Evolutionary conservation across 495 filamentous ascomycete genomes (phyloP).

Genomic region (Penicilliopsis zonata): DNA sequence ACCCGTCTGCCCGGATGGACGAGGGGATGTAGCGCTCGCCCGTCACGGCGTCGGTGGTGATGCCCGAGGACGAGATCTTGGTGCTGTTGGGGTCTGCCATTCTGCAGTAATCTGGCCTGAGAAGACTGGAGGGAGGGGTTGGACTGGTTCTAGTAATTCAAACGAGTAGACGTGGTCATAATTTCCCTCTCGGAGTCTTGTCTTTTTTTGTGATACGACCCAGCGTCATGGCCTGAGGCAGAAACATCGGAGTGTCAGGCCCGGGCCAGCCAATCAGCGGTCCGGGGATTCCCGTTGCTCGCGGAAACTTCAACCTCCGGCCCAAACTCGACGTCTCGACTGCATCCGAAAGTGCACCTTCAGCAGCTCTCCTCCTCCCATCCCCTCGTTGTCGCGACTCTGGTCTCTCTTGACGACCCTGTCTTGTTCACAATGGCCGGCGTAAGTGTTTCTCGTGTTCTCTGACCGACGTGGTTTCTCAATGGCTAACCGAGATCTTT

Average conservation of each 20-base stretch:
- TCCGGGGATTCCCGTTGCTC: conserved; percentile 29
- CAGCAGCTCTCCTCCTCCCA: conserved; percentile 4
- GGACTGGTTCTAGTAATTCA: too few species aligned
- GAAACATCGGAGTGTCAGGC: too few species aligned
- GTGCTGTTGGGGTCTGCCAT: conserved; percentile 9
- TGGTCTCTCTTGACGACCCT: conserved; percentile 11
- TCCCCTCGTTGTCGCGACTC: conserved; percentile 3
- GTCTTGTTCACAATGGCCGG: conserved; percentile 41
- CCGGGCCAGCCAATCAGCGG: conserved; percentile 28
- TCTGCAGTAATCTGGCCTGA: not conserved
- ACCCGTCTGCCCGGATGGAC: conserved; percentile 76
- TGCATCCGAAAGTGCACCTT: not conserved
- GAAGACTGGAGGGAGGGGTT: too few species aligned
- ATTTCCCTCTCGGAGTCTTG: too few species aligned
- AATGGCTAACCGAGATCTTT: conserved; percentile 24
- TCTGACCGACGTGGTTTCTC: conserved; percentile 4
- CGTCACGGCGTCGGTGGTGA: conserved; percentile 53
- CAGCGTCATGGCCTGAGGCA: too few species aligned
- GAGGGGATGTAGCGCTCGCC: conserved; percentile 85
- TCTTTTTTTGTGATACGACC: too few species aligned
- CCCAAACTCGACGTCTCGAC: not conserved
- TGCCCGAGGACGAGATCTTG: conserved; percentile 45
- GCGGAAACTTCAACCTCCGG: conserved; percentile 15
- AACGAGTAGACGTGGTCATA: too few species aligned
- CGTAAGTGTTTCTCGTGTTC: conserved; percentile 24